These are phyloP conservation scores for Mycena pura DNA, from an alignment of 768 basidiomycete species.

Conservation along the genomic window DNA sequence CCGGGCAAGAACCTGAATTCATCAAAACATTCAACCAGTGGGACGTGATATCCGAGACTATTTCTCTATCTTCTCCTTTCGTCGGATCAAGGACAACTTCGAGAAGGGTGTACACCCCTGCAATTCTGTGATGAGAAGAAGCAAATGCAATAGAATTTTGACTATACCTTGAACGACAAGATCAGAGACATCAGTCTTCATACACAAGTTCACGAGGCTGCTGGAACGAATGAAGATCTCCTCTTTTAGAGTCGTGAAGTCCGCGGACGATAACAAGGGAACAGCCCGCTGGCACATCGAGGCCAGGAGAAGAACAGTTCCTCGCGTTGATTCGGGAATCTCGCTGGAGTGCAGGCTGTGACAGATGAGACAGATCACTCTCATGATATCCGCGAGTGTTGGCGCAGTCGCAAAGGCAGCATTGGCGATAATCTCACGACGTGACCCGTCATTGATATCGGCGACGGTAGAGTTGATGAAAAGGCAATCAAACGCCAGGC, in stretches of 20 bases:
- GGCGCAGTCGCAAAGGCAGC: slow-evolving; percentile 35
- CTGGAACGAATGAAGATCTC: slow-evolving; percentile 42
- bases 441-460: slow-evolving; percentile 35
- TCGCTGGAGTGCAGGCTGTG: slow-evolving; percentile 40
- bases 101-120: slow-evolving; percentile 54
- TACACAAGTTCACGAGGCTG: slow-evolving; percentile 43
- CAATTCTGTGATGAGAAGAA: slow-evolving; percentile 7
- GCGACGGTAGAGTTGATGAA: slow-evolving; percentile 43
- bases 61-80: slow-evolving; percentile 42
- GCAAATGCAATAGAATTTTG: background rate
- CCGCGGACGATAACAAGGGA: slow-evolving; percentile 34
- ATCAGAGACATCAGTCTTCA: slow-evolving; percentile 32
- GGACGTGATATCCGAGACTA: slow-evolving; percentile 47
- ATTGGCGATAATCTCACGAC: slow-evolving; percentile 44
- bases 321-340: slow-evolving; percentile 32
- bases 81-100: slow-evolving; percentile 43
- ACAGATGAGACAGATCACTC: slow-evolving; percentile 44
- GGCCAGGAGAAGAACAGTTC: slow-evolving; percentile 47
- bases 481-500: slow-evolving; percentile 51
- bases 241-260: slow-evolving; percentile 47
- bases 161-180: slow-evolving; percentile 43
- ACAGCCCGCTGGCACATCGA: slow-evolving; percentile 41
- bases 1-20: slow-evolving; percentile 23
- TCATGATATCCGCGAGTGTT: slow-evolving; percentile 39
- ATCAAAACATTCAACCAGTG: slow-evolving; percentile 47